Percentiles rank a stretch among this genome's conserved stretches.
phyloP scores from a whole-genome alignment of 2,329 filamentous ascomycete species.

The Fusarium sp. region DNA sequence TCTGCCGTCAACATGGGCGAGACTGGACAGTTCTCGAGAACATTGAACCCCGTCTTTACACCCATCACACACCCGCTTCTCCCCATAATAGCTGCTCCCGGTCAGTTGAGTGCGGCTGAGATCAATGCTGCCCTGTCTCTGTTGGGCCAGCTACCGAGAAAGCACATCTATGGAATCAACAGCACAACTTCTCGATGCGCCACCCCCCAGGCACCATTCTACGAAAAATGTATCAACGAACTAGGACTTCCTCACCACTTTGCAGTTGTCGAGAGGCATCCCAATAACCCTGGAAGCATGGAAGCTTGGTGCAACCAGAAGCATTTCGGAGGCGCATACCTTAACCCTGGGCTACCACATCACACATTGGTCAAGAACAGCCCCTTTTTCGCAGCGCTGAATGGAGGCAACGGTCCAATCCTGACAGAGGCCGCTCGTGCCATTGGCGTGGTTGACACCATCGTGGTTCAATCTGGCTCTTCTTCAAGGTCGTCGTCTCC shows the following conservation, averaged over 20 bases:
- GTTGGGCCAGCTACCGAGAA: constrained; percentile 80
- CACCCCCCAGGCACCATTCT: constrained; percentile 81
- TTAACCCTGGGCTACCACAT: constrained; percentile 74
- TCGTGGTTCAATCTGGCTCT: constrained; percentile 65
- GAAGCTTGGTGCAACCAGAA: constrained; percentile 75
- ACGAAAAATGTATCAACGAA: constrained; percentile 83
- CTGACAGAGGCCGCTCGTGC: constrained; percentile 78
- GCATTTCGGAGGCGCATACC: constrained; percentile 81
- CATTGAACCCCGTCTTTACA: constrained; percentile 84
- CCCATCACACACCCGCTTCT: constrained; percentile 86
- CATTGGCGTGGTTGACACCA: constrained; percentile 83
- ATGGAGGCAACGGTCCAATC: constrained; percentile 60
- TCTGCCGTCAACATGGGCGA: constrained; percentile 89
- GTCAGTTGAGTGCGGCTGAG: constrained; percentile 83
- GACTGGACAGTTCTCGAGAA: constrained; percentile 82
- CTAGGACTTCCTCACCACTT: constrained; percentile 87
- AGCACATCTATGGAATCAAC: constrained; percentile 81
- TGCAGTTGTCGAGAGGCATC: constrained; percentile 73
- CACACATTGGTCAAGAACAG: constrained; percentile 66
- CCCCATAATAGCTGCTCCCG: constrained; percentile 83
- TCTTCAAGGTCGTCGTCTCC: constrained; percentile 56
- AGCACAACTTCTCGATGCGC: constrained; percentile 68
- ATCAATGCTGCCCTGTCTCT: constrained; percentile 81
- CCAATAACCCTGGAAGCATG: constrained; percentile 69
- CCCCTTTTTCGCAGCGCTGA: constrained; percentile 59